Evolutionary conservation across 176 grass and related monocot genomes (phyloP), one percentile per base, ranked within the genome.

Genomic region (Hordeum marinum): DNA sequence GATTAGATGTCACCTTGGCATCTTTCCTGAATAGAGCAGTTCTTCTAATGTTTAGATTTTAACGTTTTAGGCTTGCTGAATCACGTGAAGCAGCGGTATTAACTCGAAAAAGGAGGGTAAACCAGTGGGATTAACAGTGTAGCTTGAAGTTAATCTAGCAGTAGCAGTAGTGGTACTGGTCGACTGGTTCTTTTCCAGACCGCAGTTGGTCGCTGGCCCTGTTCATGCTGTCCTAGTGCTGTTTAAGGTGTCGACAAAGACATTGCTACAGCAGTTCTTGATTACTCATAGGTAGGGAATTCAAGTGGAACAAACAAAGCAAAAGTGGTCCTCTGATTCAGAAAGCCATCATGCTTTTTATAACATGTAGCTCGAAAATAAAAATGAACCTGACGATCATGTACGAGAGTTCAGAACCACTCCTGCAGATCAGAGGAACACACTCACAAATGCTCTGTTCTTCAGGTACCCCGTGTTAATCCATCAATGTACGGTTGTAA

Each of bases 261-360:
- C 84, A 83, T 68, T 81, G 68, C 71, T 39, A 48, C 76, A 80
- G 1, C 3, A 57, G 60, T 60, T 74, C 27, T 39, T 68, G 64
- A 46, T 83, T 20, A 10, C 37, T 68, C 75, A 39, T 78, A 12
- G 31, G 25, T 81, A 61, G 73, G 43, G 43, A 62, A 65, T 24
- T 85, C 18, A 87, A 68, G 78, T 43, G 69, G 29, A 89, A 39
- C 58, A 79, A 86, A 48, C 84, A 39, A 48, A 80, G 26, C 32
- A 21, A 31, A 13, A 25, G 23, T 54, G 59, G 80, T 54, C 80
- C 85, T 84, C n/a, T 10, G 8, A 25, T 76, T 50, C 36, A 68
- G 46, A 57, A n/a, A 50, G 48, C 75, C 27, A 54, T 57, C 75
- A 45, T 18, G 25, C 40, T 50, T 50, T 84, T 73, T 37, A 63